These are phyloP conservation scores for Lactuca saligna DNA, from an alignment of 129 eudicot genomes.

Conservation along the genomic window DNA sequence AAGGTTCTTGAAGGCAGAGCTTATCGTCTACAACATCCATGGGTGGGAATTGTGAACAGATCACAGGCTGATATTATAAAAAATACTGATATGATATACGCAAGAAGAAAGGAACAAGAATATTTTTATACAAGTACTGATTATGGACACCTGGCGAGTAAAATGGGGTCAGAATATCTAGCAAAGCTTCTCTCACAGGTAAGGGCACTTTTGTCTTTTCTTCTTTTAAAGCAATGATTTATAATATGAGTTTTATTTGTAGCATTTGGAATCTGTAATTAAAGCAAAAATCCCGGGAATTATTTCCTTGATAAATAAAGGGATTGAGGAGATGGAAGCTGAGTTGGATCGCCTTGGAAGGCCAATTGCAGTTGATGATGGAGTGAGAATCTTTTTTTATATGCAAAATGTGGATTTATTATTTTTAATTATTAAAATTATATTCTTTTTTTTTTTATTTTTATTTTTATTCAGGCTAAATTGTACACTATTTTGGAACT, in stretches of 20 bases:
- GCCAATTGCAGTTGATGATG: conserved; percentile 80
- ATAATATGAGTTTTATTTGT: conserved; percentile 13
- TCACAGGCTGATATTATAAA: conserved; percentile 86
- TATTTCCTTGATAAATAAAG: conserved; percentile 73
- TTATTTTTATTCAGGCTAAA: conserved; percentile 60
- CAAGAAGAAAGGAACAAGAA: conserved; percentile 71
- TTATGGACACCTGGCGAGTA: conserved; percentile 78
- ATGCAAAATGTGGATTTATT: background rate
- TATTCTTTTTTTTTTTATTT: conserved; percentile 10
- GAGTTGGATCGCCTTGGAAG: conserved; percentile 84
- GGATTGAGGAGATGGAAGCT: conserved; percentile 80
- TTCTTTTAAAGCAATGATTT: background rate
- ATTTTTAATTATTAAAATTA: background rate
- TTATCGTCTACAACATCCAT: conserved; percentile 75
- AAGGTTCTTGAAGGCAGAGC: conserved; percentile 94
- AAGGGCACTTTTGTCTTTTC: conserved; percentile 9
- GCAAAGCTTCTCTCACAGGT: conserved; percentile 92
- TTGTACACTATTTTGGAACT: conserved; percentile 85
- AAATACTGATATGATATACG: conserved; percentile 76
- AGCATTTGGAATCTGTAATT: conserved; percentile 85
- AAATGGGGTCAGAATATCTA: conserved; percentile 84
- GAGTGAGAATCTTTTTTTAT: conserved; percentile 48
- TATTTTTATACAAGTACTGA: conserved; percentile 83
- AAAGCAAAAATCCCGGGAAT: conserved; percentile 82
- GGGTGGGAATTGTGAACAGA: conserved; percentile 92